Conservation (phyloP, 2,329 filamentous ascomycete species). For the Pseudogymnoascus sp. region DNA sequence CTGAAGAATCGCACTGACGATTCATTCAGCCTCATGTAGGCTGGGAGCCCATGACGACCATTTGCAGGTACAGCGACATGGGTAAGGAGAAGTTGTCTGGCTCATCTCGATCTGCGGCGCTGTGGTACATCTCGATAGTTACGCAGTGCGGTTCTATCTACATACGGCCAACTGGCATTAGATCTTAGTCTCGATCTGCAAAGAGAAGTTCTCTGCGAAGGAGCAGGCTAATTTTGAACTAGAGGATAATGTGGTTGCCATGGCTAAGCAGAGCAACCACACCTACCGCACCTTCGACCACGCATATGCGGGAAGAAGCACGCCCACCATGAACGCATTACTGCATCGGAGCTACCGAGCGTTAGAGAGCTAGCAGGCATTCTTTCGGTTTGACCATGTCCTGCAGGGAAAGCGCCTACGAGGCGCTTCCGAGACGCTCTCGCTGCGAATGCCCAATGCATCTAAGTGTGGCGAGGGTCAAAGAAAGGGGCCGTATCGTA, state of each 20-base stretch:
- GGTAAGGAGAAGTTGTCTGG: too few relatives aligned
- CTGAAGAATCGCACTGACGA: too few relatives aligned
- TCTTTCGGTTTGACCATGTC: conserved; percentile 13
- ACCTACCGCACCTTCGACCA: conserved; percentile 13
- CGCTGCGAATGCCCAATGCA: conserved; percentile 9
- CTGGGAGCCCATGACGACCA: too few relatives aligned
- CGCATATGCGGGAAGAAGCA: conserved; percentile 11
- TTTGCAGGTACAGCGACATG: too few relatives aligned
- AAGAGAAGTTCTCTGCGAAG: conserved; percentile 13
- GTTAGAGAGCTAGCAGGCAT: conserved; percentile 3
- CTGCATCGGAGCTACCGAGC: conserved; percentile 9
- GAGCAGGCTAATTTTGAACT: conserved; percentile 13
- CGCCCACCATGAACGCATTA: conserved; percentile 5
- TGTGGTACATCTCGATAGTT: too few relatives aligned
- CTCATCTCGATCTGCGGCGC: too few relatives aligned
- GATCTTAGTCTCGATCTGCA: conserved; percentile 9
- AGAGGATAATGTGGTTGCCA: conserved; percentile 9
- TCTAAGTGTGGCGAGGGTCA: background rate
- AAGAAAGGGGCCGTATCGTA: conserved; percentile 1
- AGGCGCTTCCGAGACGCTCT: conserved; percentile 6
- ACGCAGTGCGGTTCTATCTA: too few relatives aligned
- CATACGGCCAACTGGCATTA: conserved; percentile 10
- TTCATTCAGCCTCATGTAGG: too few relatives aligned
- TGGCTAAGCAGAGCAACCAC: conserved; percentile 14
- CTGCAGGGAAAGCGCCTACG: conserved; percentile 9